phyloP scores from a whole-genome alignment of 1,284 basidiomycete species.

The Puccinia brachypodii region DNA sequence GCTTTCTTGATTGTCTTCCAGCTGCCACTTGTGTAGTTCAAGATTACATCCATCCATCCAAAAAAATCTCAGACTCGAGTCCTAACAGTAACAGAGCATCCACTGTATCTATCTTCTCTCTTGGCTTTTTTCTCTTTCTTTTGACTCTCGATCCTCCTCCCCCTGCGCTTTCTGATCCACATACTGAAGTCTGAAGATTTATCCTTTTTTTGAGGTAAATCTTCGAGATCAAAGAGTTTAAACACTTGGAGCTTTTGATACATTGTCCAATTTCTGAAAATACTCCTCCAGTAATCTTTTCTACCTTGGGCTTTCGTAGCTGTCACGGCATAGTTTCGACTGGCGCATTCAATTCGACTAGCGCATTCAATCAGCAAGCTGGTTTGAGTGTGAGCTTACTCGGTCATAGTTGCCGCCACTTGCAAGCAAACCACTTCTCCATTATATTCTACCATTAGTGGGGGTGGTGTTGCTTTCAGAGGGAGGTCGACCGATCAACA shows the following conservation, averaged over 20 bases:
- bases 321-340: background rate
- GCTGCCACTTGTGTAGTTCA: conserved; percentile 1
- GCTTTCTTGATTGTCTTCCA: background rate
- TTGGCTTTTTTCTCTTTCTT: conserved; percentile 18
- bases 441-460: background rate
- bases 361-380: background rate
- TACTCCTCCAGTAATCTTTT: background rate
- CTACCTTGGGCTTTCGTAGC: background rate
- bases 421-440: background rate
- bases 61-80: background rate
- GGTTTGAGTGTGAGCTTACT: background rate
- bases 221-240: conserved; percentile 17
- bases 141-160: background rate
- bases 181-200: conserved; percentile 2
- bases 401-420: background rate
- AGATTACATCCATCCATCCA: conserved; percentile 14
- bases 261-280: no score
- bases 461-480: background rate
- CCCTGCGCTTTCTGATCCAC: conserved; percentile 15
- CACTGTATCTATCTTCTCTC: conserved; percentile 20
- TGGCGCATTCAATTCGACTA: background rate
- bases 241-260: no score
- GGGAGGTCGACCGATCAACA: background rate
- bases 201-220: background rate
- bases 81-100: conserved; percentile 16